Evolutionary conservation across 2,329 filamentous ascomycete genomes (phyloP).

Genomic region (Diaporthe australafricana): DNA sequence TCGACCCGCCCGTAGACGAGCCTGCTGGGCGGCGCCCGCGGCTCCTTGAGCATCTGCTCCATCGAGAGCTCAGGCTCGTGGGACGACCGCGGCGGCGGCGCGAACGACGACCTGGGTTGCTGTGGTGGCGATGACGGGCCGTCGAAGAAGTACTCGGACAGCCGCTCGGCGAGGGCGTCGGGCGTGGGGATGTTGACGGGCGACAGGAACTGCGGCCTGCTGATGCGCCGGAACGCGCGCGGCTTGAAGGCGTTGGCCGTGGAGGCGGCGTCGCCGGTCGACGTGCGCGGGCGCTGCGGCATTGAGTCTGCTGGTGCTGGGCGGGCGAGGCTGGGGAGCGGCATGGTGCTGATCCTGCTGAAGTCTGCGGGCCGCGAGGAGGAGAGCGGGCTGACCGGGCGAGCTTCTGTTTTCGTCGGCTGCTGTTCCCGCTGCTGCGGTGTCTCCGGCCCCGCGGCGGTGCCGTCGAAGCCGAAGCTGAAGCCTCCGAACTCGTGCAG

Average conservation of each 20-base stretch:
- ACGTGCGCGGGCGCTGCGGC: slow-evolving; percentile 26
- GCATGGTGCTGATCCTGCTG: slow-evolving; percentile 34
- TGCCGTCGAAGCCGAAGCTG: slow-evolving; percentile 1
- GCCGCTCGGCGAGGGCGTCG: slow-evolving; percentile 33
- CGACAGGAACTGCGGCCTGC: slow-evolving; percentile 36
- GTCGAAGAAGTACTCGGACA: slow-evolving; percentile 36
- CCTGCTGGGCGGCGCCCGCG: slow-evolving; percentile 6
- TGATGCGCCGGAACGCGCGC: slow-evolving; percentile 35
- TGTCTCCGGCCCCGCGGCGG: neutral
- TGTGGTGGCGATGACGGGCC: neutral
- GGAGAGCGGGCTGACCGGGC: slow-evolving; percentile 25
- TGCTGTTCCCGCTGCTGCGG: neutral
- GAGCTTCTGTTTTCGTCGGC: neutral
- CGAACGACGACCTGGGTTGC: neutral
- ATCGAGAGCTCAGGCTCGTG: slow-evolving; percentile 18
- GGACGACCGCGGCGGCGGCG: neutral
- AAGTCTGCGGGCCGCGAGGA: slow-evolving; percentile 21
- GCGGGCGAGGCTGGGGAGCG: slow-evolving; percentile 20
- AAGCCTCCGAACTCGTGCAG: slow-evolving; percentile 26
- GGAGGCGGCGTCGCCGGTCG: slow-evolving; percentile 28
- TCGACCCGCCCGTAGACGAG: slow-evolving; percentile 27
- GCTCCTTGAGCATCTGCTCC: slow-evolving; percentile 37
- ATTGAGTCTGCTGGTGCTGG: neutral
- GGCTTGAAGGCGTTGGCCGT: slow-evolving; percentile 28
- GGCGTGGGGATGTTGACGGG: slow-evolving; percentile 27